Evolutionary conservation across 257 asterid species (phyloP).

Genomic region (Pogostemon cablin): DNA sequence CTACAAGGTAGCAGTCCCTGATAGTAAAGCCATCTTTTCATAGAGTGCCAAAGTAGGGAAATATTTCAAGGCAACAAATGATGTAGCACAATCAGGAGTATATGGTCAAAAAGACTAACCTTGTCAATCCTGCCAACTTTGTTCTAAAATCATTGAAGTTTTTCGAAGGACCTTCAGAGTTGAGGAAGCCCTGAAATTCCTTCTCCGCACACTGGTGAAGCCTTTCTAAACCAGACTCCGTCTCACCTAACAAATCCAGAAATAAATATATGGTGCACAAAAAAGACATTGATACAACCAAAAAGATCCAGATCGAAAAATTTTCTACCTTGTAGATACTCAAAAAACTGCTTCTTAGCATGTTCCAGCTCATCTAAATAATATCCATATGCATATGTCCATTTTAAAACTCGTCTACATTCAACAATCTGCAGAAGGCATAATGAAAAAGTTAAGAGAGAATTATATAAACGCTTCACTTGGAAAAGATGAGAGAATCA

Average conservation of each 20-base stretch:
- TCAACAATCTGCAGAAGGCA: slow-evolving; percentile 75
- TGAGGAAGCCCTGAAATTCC: slow-evolving; percentile 75
- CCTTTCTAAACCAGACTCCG: slow-evolving; percentile 95
- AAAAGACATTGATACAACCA: slow-evolving; percentile 19
- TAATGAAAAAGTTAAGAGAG: slow-evolving; percentile 31
- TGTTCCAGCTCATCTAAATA: slow-evolving; percentile 80
- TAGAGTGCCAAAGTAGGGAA: neutral
- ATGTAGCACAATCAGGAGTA: slow-evolving; percentile 21
- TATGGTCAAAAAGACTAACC: slow-evolving; percentile 44
- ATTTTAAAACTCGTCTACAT: slow-evolving; percentile 90
- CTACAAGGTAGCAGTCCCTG: slow-evolving; percentile 10
- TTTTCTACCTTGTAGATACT: slow-evolving; percentile 81
- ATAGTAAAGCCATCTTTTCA: slow-evolving; percentile 7
- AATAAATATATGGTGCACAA: slow-evolving; percentile 22
- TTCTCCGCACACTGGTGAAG: slow-evolving; percentile 98
- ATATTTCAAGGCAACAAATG: slow-evolving; percentile 11
- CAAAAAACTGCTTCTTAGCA: slow-evolving; percentile 84
- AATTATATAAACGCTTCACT: slow-evolving; percentile 3
- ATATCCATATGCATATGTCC: slow-evolving; percentile 97
- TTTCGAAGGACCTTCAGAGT: slow-evolving; percentile 69
- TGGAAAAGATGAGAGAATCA: slow-evolving; percentile 23
- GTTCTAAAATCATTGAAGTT: slow-evolving; percentile 91
- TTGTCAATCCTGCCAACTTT: slow-evolving; percentile 93
- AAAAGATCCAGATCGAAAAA: slow-evolving; percentile 19
- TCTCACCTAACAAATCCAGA: slow-evolving; percentile 67